Base-by-base conservation (phyloP, 1,284 basidiomycete species). In the Boletellus deceptivus region DNA sequence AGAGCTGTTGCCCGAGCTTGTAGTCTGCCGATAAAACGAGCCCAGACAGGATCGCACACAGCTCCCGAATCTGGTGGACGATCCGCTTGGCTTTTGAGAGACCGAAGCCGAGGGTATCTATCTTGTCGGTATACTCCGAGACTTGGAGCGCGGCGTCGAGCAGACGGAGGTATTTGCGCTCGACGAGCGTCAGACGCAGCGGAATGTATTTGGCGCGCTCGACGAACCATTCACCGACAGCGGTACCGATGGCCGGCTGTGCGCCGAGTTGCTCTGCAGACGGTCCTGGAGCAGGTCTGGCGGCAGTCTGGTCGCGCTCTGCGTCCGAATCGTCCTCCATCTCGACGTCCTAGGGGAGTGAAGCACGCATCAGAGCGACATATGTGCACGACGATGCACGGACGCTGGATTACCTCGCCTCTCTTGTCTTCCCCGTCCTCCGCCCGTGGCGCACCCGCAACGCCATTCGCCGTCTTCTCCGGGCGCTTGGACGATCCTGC, bases 61-160 rank as follows among this genome's bases (percentile, higher is more conserved):
- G 75, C 62, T 91, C 89, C 35, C 86, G 80, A 57, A 91, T 90
- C 61, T 91, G 89, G 44, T 84, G 76, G 2, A 91, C 89, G 42
- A 91, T 89, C 9, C 89, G 80, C 63, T 89, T 90, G 20, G 88
- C 77, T 64, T 90, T 91, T 20, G 84, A 84, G 37, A 86, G 71
- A 4, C 83, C 79, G 55, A 82, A 90, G 2, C 84, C 80, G 39
- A 91, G 69, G 38, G 84, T 86, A 68, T 91, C 88, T 35, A 90
- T 89, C 64, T 88, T 89, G 75, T 91, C 89, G 27, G 89, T 91
- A 63, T 91, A 91, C 65, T 91, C 89, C 7, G 85, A 89, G 20
- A 91, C 89, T 43, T 78, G 80, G 31, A 89, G 76, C 2, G 89
- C 89, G 6, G 88, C 88, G 52, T 91, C 89, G 41, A 91, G 75